Evolutionary conservation across 2,329 filamentous ascomycete genomes (phyloP), one percentile per base, ranked within the genome.

Genomic region (Albifimbria verrucaria): DNA sequence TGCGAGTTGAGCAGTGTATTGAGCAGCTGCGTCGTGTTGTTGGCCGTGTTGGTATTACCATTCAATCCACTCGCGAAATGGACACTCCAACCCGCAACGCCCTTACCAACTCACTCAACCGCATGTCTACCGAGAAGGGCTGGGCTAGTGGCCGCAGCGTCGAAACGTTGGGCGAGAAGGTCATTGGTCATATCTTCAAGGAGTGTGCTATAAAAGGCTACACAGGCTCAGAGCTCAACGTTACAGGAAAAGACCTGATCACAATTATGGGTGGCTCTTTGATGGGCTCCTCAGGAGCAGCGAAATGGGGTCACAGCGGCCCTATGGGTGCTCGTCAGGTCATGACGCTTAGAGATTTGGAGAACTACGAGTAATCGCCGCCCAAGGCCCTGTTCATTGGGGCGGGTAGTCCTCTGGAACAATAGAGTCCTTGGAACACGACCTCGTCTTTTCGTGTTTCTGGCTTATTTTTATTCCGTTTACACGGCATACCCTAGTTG

Each of bases 71-170:
- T 7, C 57, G 60, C 7, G 54, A 59, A 39, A 58, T 53, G 49
- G 62, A 62, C 10, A 56, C 56, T 1, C 59, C 59, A 44, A 63
- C 60, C 21, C 64, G 65, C 22, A 64, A 53, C 52, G 65, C 54
- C 44, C 61, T 61, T 25, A 49, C 72, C 18, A 50, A 62, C 2
- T 64, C 65, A 0, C 78, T 87, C 47, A 54, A 63, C 0, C 53
- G 60, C 0, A 67, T 87, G 1, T 66, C 73, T 0, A 57, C 57
- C 1, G 70, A 80, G 17, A 65, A 75, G 5, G 74, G 73, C 22
- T 88, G 85, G 82, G 86, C 78, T 0, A 88, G 81, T 58, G 84
- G 78, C 1, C 76, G 85, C 2, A 86, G 88, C 52, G 76, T 89
- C 1, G 69, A 81, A 45, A 80, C 77, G 0, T 52, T 88, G 0